A percentile compares a stretch with the other conserved stretches of the same genome.
phyloP scores from a whole-genome alignment of 306 rosid genomes.

The Vigna nakashimae region DNA sequence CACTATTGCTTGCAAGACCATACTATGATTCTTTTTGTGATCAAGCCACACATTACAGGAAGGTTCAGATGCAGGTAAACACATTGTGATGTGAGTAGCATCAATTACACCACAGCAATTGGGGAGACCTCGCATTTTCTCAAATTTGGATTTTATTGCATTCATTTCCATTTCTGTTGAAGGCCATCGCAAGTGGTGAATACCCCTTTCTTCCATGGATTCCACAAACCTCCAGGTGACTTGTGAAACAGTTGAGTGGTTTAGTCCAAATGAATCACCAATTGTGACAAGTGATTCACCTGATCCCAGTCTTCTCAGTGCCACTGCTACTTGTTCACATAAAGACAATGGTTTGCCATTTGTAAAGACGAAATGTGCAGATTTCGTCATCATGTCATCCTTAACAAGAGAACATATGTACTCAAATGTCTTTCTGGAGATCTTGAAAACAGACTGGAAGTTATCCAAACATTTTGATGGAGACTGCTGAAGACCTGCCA shows the following conservation, averaged over 20 bases:
- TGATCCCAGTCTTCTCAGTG: conserved; percentile 84
- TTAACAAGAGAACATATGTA: conserved; percentile 89
- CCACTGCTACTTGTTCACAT: conserved; percentile 82
- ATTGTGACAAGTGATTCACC: conserved; percentile 84
- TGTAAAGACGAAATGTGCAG: conserved; percentile 64
- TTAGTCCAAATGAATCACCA: conserved; percentile 73
- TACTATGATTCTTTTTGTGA: conserved; percentile 76
- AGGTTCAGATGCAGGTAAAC: conserved; percentile 73
- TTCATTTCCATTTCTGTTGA: conserved; percentile 69
- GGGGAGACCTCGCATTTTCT: conserved; percentile 77
- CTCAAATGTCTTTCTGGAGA: conserved; percentile 73
- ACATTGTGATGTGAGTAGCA: conserved; percentile 76
- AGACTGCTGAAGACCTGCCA: conserved; percentile 65
- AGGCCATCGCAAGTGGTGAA: conserved; percentile 85
- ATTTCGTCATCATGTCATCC: conserved; percentile 73
- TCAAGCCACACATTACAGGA: conserved; percentile 79
- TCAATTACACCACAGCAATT: conserved; percentile 87
- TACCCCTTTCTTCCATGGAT: conserved; percentile 84
- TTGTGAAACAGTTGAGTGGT: conserved; percentile 89
- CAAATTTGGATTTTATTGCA: conserved; percentile 72
- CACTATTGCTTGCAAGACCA: conserved; percentile 93
- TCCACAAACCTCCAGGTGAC: conserved; percentile 88
- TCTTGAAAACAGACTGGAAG: conserved; percentile 66
- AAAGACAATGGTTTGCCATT: conserved; percentile 67
- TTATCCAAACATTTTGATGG: conserved; percentile 54